Percentiles rank a stretch among this genome's conserved stretches.
phyloP scores from a whole-genome alignment of 768 basidiomycete genomes.

The Piloderma croceum region DNA sequence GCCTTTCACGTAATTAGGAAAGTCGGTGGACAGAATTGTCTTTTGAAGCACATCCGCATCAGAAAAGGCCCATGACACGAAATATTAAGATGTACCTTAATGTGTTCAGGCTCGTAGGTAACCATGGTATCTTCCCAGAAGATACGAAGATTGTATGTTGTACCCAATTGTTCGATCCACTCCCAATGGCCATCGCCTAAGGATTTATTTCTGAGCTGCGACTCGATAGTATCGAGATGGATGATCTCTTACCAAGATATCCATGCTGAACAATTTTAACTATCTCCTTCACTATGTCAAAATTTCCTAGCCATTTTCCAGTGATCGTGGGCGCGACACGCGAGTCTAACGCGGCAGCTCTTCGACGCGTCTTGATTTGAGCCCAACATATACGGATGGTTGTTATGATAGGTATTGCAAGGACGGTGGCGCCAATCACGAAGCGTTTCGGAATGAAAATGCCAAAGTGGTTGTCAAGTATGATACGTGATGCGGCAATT shows the following conservation, averaged over 20 bases:
- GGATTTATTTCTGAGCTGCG: neutral
- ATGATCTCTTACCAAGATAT: slow-evolving; percentile 40
- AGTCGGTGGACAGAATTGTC: slow-evolving; percentile 50
- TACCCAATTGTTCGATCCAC: neutral
- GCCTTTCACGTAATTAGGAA: slow-evolving; percentile 58
- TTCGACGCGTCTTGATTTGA: slow-evolving; percentile 26
- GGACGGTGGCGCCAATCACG: no score
- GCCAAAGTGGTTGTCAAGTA: no score
- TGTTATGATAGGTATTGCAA: slow-evolving; percentile 30
- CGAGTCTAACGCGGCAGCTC: slow-evolving; percentile 42
- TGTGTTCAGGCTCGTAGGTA: slow-evolving; percentile 48
- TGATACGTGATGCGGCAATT: no score
- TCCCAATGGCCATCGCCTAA: neutral
- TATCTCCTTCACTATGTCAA: slow-evolving; percentile 36
- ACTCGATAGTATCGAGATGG: neutral
- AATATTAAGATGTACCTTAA: no score
- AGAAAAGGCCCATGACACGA: no score
- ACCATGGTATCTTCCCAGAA: slow-evolving; percentile 42
- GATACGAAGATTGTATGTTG: slow-evolving; percentile 33
- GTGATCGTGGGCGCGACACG: slow-evolving; percentile 33
- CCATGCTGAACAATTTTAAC: slow-evolving; percentile 36
- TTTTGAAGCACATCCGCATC: no score
- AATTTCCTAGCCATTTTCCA: slow-evolving; percentile 40
- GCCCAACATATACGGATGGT: slow-evolving; percentile 25
- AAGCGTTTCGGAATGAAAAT: no score